phyloP scores from a whole-genome alignment of 169 alveolate genomes.

The Plasmodium knowlesi region DNA sequence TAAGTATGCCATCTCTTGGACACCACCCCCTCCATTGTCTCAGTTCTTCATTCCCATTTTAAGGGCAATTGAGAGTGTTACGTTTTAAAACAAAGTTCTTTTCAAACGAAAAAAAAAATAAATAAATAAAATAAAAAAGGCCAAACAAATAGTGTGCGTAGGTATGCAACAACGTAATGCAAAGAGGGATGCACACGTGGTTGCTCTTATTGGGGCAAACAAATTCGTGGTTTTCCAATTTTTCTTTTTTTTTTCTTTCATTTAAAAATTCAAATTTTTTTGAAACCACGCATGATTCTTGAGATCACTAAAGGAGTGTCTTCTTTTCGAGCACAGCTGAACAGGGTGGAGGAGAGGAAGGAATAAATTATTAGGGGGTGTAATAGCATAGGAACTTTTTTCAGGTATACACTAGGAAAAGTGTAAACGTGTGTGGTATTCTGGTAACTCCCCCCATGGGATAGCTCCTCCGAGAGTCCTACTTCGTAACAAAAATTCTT shows the following conservation, averaged over 20 bases:
- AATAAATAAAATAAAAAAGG: background rate
- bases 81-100: background rate
- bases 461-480: background rate
- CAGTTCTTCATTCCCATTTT: background rate
- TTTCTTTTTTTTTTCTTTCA: background rate
- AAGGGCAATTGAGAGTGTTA: background rate
- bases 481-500: conserved; percentile 72
- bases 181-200: background rate
- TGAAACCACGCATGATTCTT: conserved; percentile 72
- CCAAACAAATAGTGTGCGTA: conserved; percentile 3
- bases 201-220: background rate
- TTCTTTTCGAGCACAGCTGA: conserved; percentile 63
- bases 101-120: background rate
- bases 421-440: background rate
- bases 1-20: background rate
- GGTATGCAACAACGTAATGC: background rate
- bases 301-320: conserved; percentile 59
- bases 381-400: background rate
- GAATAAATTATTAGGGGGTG: background rate
- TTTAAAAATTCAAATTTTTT: conserved; percentile 61
- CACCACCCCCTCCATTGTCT: background rate
- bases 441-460: background rate
- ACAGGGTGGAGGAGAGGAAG: background rate
- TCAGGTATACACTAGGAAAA: background rate
- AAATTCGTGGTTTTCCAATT: background rate